Conservation (phyloP, 2,329 filamentous ascomycete genomes). For the Monosporascus sp. region DNA sequence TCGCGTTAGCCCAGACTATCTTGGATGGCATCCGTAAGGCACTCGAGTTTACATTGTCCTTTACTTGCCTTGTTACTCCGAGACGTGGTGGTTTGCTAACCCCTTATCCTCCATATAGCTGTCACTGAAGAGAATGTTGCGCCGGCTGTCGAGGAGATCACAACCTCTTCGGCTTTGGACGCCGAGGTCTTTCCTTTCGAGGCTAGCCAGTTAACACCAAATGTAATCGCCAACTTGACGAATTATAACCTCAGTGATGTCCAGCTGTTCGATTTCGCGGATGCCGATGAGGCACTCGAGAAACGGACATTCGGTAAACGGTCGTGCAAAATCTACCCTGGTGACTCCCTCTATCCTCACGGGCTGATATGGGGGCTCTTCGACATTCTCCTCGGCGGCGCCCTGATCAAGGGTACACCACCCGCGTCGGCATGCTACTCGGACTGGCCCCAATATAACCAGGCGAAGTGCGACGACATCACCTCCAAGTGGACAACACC, state of each 20-base stretch:
- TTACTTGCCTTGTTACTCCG: not conserved
- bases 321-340: constrained; percentile 25
- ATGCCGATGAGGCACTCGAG: constrained; percentile 2
- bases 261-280: constrained; percentile 19
- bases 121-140: constrained; percentile 9
- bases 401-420: constrained; percentile 28
- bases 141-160: constrained; percentile 12
- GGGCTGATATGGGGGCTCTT: constrained; percentile 24
- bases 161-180: constrained; percentile 4
- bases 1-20: constrained; percentile 13
- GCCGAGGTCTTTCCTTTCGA: constrained; percentile 12
- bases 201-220: constrained; percentile 12
- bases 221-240: constrained; percentile 20
- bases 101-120: constrained; percentile 4
- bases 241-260: constrained; percentile 18
- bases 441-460: constrained; percentile 21
- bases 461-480: constrained; percentile 22
- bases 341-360: constrained; percentile 23
- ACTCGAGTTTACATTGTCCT: not conserved
- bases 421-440: constrained; percentile 29
- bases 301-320: constrained; percentile 5
- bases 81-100: constrained; percentile 7
- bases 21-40: constrained; percentile 10
- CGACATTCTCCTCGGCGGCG: constrained; percentile 22
- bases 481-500: constrained; percentile 23